Percentiles rank a stretch among this genome's conserved stretches.
These are phyloP conservation scores for Phytophthora litchii DNA, from an alignment of 352 stramenopile genomes.

Conservation along the genomic window DNA sequence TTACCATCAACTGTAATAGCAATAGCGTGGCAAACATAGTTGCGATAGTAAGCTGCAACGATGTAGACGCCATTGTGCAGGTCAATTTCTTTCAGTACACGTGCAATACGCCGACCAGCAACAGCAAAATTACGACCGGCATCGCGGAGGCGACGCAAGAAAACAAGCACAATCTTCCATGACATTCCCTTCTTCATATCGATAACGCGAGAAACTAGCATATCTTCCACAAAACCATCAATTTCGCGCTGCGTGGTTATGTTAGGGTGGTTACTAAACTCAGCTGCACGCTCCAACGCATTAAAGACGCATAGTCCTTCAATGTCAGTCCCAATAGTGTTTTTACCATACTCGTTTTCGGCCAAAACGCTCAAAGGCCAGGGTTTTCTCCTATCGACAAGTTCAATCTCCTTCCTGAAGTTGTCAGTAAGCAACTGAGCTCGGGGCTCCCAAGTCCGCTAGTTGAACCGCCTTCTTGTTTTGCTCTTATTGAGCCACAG, in stretches of 20 bases:
- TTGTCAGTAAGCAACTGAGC: neutral
- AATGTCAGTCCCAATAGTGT: neutral
- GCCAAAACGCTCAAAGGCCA: neutral
- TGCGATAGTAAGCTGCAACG: conserved; percentile 14
- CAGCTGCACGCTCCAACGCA: neutral
- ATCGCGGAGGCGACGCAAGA: conserved; percentile 8
- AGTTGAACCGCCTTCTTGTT: neutral
- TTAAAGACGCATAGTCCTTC: conserved; percentile 7
- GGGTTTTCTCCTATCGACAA: neutral
- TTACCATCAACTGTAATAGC: conserved; percentile 6
- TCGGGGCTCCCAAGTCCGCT: neutral
- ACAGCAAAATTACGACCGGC: conserved; percentile 4
- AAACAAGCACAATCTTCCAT: neutral
- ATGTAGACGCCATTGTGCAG: neutral
- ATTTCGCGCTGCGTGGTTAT: conserved; percentile 5
- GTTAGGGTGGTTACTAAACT: conserved; percentile 3
- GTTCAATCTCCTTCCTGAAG: neutral
- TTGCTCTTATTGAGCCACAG: too few relatives aligned
- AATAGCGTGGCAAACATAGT: conserved; percentile 5
- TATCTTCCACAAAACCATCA: conserved; percentile 7
- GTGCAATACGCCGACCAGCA: conserved; percentile 1
- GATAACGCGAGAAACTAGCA: neutral
- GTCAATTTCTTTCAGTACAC: conserved; percentile 3
- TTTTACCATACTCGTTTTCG: neutral
- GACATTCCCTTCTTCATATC: conserved; percentile 7